Evolutionary conservation across 306 rosid species (phyloP).

Genomic region (Cucurbita argyrosperma): DNA sequence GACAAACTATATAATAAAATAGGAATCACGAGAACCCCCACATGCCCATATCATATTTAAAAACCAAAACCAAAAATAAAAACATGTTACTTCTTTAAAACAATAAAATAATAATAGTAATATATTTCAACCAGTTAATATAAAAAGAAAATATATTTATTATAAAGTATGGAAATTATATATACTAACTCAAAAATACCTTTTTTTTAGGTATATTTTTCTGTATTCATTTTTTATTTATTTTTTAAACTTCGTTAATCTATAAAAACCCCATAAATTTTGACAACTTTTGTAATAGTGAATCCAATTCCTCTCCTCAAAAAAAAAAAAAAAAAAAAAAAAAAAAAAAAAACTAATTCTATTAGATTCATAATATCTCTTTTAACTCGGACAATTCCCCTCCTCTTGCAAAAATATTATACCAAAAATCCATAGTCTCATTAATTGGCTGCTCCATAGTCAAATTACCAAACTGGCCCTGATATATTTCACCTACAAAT

Average conservation of each 20-base stretch:
- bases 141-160: too few species aligned
- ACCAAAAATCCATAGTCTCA: conserved; percentile 49
- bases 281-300: neutral
- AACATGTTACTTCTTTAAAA: too few species aligned
- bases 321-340: neutral
- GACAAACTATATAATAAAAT: neutral
- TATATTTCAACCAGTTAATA: too few species aligned
- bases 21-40: too few species aligned
- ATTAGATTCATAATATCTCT: neutral
- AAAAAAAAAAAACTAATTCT: neutral
- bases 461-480: neutral
- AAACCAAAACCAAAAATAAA: too few species aligned
- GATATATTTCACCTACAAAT: neutral
- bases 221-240: neutral
- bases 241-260: neutral
- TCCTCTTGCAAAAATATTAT: conserved; percentile 28
- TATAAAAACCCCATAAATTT: neutral
- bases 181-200: neutral
- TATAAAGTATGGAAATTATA: neutral
- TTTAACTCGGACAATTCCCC: conserved; percentile 20
- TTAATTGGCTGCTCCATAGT: neutral
- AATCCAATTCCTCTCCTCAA: neutral
- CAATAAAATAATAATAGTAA: too few species aligned
- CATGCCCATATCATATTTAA: too few species aligned
- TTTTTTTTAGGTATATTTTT: neutral